phyloP scores from a whole-genome alignment of 2,329 filamentous ascomycete species.

The Fusarium acutatum region DNA sequence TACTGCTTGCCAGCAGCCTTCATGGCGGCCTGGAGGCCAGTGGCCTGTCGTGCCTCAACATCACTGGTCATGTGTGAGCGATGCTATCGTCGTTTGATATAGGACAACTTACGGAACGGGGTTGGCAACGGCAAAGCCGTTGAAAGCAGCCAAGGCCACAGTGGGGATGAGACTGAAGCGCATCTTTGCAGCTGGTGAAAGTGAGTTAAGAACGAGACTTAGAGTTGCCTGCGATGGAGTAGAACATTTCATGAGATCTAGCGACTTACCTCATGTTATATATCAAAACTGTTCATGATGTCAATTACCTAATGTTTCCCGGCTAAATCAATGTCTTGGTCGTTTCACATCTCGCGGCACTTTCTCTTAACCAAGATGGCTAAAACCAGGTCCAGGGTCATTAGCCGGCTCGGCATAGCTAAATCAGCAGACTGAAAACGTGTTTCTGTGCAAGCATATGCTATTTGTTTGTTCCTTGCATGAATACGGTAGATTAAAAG shows the following conservation, averaged over 20 bases:
- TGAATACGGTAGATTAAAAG: neutral
- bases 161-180: constrained; percentile 9
- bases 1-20: constrained; percentile 11
- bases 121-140: neutral
- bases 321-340: neutral
- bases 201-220: neutral
- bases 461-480: neutral
- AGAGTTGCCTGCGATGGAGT: neutral
- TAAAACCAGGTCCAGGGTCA: neutral
- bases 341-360: neutral
- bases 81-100: accelerated
- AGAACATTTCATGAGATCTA: accelerated
- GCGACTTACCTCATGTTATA: neutral
- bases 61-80: neutral
- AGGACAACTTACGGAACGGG: neutral
- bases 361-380: neutral
- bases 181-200: neutral
- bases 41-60: neutral
- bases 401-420: constrained; percentile 7
- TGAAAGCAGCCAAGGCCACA: neutral
- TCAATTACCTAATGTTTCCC: neutral
- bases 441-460: neutral
- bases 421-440: neutral
- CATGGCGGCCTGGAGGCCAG: constrained; percentile 6
- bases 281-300: neutral